Evolutionary conservation across 768 basidiomycete species (phyloP).

Genomic region (Amanita subjunquillea): DNA sequence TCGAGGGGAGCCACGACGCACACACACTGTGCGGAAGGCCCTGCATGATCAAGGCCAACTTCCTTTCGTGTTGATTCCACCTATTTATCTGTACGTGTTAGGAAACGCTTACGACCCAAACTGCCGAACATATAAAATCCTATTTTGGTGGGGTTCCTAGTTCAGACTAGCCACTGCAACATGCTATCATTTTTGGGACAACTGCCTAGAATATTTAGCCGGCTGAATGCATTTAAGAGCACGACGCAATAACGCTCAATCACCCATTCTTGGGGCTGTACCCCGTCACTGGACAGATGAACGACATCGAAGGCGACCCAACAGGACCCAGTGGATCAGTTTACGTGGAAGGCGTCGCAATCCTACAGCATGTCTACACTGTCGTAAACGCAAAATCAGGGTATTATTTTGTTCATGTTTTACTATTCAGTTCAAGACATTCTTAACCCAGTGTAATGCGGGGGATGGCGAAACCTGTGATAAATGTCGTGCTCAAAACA

Average conservation of each 20-base stretch:
- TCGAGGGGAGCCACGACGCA: neutral
- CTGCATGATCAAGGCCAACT: neutral
- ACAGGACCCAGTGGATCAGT: neutral
- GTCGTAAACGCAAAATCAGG: constrained; percentile 47
- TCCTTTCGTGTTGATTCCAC: neutral
- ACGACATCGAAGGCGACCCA: neutral
- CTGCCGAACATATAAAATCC: neutral
- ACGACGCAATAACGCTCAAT: neutral
- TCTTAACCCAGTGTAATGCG: neutral
- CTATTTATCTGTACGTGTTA: neutral
- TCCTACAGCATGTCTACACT: constrained; percentile 43
- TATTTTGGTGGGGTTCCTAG: neutral
- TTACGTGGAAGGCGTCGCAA: constrained; percentile 24
- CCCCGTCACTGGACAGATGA: neutral
- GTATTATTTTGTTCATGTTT: constrained; percentile 16
- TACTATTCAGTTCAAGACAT: neutral
- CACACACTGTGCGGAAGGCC: neutral
- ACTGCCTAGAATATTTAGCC: neutral
- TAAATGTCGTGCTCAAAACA: neutral
- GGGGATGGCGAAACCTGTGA: neutral
- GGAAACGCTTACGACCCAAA: neutral
- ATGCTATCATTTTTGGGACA: neutral
- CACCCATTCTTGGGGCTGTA: neutral
- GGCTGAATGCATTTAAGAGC: constrained; percentile 1
- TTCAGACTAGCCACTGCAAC: neutral